Conservation (phyloP, 2,329 filamentous ascomycete genomes). For the Clarireedia hainanense region DNA sequence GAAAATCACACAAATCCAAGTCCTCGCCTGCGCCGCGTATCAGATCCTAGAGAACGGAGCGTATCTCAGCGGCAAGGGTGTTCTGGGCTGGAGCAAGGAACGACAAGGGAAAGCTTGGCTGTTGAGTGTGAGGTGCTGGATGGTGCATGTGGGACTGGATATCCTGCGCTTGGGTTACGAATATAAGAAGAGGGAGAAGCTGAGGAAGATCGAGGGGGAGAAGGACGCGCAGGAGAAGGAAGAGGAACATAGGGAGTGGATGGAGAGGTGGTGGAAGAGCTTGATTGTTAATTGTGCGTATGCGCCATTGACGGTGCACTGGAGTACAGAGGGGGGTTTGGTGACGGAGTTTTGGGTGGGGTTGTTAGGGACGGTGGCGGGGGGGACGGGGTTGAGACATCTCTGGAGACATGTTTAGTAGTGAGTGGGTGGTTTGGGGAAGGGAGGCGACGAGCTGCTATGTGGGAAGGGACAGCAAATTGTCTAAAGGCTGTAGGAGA, state of each 20-base stretch:
- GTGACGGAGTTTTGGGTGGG: constrained; percentile 52
- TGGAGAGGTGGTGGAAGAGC: constrained; percentile 51
- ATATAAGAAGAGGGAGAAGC: constrained; percentile 23
- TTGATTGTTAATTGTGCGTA: constrained; percentile 65
- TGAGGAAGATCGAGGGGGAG: constrained; percentile 18
- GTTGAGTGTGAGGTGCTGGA: constrained; percentile 77
- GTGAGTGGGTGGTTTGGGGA: neutral
- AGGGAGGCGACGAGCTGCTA: neutral
- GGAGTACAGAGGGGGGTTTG: constrained; percentile 62
- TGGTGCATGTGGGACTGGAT: constrained; percentile 68
- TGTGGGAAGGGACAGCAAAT: neutral
- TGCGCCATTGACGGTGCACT: constrained; percentile 78
- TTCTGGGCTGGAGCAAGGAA: constrained; percentile 51
- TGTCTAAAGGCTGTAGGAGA: neutral
- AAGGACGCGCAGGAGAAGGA: constrained; percentile 24
- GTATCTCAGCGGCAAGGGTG: constrained; percentile 66
- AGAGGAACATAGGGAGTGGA: constrained; percentile 29
- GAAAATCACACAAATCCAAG: constrained; percentile 57
- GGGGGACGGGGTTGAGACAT: constrained; percentile 36
- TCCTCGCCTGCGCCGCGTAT: constrained; percentile 59
- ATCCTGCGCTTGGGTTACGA: constrained; percentile 50
- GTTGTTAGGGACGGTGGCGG: constrained; percentile 45
- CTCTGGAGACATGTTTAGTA: constrained; percentile 32
- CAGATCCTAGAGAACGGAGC: constrained; percentile 79
- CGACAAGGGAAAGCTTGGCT: constrained; percentile 54